Evolutionary conservation across 768 basidiomycete genomes (phyloP).

Genomic region (Xerocomus brunneocitrinus): DNA sequence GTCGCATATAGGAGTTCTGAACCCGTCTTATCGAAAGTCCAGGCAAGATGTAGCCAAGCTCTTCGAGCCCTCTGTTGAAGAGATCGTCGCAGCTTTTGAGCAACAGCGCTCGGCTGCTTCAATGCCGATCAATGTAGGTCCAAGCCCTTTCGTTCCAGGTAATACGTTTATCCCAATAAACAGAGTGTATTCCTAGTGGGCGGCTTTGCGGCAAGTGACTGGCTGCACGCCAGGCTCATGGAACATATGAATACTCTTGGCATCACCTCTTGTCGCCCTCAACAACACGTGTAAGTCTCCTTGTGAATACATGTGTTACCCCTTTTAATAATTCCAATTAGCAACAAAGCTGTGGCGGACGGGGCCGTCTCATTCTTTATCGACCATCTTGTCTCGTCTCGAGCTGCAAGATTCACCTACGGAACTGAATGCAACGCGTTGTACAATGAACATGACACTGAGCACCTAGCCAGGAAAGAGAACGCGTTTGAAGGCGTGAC

Average conservation of each 20-base stretch:
- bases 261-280: neutral
- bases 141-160: constrained; percentile 10
- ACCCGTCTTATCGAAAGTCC: neutral
- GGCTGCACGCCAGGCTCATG: neutral
- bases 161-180: neutral
- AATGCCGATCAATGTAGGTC: constrained; percentile 12
- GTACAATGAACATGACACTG: neutral
- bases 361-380: constrained; percentile 39
- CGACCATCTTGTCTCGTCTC: constrained; percentile 42
- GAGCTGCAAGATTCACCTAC: constrained; percentile 40
- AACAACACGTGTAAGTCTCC: neutral
- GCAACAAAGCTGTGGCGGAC: constrained; percentile 48
- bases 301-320: neutral
- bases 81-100: constrained; percentile 31
- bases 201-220: constrained; percentile 38
- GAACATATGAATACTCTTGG: neutral
- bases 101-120: constrained; percentile 22
- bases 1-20: neutral
- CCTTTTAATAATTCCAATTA: constrained; percentile 5
- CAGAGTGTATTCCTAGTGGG: constrained; percentile 45
- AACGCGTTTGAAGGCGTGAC: neutral
- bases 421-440: constrained; percentile 23
- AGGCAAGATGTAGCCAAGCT: constrained; percentile 36
- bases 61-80: constrained; percentile 40
- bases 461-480: neutral